These are phyloP conservation scores for Blastobotrys malaysiensis DNA, from an alignment of 1,139 yeast species.

Conservation along the genomic window DNA sequence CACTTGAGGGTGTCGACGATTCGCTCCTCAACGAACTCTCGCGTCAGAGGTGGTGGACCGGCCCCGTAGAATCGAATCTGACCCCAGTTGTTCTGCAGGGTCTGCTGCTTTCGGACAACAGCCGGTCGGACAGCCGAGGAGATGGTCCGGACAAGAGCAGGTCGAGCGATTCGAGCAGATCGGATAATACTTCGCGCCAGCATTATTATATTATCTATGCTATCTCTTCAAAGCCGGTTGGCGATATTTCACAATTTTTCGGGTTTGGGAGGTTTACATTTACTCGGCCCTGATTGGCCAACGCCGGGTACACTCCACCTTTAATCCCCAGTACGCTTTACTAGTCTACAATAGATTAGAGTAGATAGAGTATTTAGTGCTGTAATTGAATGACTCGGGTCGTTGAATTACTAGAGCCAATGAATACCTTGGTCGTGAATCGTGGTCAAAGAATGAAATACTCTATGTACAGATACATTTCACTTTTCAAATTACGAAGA, in stretches of 20 bases:
- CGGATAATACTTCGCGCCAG: background rate
- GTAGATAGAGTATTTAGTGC: too few species aligned
- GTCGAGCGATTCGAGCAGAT: background rate
- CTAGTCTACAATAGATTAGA: too few species aligned
- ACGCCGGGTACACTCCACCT: too few species aligned
- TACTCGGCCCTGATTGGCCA: background rate
- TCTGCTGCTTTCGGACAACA: background rate
- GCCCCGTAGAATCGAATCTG: conserved; percentile 28
- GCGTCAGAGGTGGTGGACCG: conserved; percentile 35
- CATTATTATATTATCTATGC: background rate
- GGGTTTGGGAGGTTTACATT: background rate
- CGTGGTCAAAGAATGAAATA: background rate
- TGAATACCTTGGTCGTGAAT: too few species aligned
- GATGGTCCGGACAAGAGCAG: background rate
- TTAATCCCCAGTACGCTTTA: too few species aligned
- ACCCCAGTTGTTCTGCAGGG: background rate
- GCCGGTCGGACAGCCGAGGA: conserved; percentile 3
- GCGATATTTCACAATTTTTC: background rate
- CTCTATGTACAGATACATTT: background rate
- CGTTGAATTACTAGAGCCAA: too few species aligned
- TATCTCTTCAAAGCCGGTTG: background rate
- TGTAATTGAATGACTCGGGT: too few species aligned
- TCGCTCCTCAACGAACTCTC: conserved; percentile 56
- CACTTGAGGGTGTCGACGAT: conserved; percentile 71
- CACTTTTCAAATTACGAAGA: background rate